Conservation (phyloP, 305 asterid species). For the Fraxinus nigra region DNA sequence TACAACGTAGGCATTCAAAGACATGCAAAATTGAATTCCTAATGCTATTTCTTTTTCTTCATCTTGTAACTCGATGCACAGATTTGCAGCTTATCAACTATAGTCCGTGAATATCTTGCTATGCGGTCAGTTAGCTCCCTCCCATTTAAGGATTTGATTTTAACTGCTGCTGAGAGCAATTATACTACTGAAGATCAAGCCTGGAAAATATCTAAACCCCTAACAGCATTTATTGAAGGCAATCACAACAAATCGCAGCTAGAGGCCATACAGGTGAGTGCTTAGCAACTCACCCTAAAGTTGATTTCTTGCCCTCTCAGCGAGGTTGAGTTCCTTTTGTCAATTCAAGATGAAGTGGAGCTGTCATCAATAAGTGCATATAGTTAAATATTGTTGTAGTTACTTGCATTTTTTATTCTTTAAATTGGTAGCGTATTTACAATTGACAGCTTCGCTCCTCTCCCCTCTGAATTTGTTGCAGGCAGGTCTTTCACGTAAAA, state of each 20-base stretch:
- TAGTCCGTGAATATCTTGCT: slow-evolving; percentile 89
- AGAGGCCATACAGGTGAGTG: slow-evolving; percentile 86
- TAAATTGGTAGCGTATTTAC: slow-evolving; percentile 13
- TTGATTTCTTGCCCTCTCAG: slow-evolving; percentile 18
- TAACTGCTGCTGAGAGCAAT: slow-evolving; percentile 61
- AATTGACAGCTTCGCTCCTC: slow-evolving; percentile 14
- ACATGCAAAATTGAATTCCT: slow-evolving; percentile 14
- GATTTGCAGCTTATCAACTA: slow-evolving; percentile 95
- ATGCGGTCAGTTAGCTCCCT: slow-evolving; percentile 75
- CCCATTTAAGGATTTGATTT: slow-evolving; percentile 84
- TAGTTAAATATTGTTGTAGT: background rate
- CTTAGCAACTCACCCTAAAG: slow-evolving; percentile 20
- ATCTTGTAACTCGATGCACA: slow-evolving; percentile 33
- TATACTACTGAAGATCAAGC: slow-evolving; percentile 61
- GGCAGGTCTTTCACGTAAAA: slow-evolving; percentile 86
- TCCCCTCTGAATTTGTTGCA: slow-evolving; percentile 42
- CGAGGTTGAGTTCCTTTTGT: background rate
- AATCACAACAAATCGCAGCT: slow-evolving; percentile 82
- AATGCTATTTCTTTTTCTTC: slow-evolving; percentile 5
- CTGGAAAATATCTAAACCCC: slow-evolving; percentile 85
- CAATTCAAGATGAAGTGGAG: background rate
- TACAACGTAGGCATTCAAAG: background rate
- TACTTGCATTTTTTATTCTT: background rate
- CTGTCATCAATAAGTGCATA: background rate
- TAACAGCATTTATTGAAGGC: slow-evolving; percentile 62